Evolutionary conservation across 495 filamentous ascomycete species (phyloP), one percentile per base, ranked within the genome.

Genomic region (Beverwykella pulmonaria): DNA sequence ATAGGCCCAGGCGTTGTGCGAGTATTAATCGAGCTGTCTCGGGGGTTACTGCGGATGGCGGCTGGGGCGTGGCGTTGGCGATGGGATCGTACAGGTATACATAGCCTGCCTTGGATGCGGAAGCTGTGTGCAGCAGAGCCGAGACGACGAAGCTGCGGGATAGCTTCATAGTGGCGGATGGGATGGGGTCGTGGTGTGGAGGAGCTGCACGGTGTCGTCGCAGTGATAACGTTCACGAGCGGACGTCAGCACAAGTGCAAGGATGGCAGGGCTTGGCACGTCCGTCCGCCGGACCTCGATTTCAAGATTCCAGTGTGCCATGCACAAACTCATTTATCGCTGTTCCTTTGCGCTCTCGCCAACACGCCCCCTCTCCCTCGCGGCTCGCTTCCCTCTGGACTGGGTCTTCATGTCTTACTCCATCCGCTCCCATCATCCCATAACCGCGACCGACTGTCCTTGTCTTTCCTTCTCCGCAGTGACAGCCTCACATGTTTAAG

Each of bases 1-100:
- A 80, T 3, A 84, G 68, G n/a, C 81, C 79, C 60, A 83, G 72
- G 70, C 84, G 79, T 63, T 83, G 81, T 59, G 85, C 83, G 46
- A 88, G 53, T 27, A 88, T 73, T 30, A 83, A 76, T 68, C 80
- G 79, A 48, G 84, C 82, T 34, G 78, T 75, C 68, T 80, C 76
- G 26, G 84, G 78, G 32, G 48, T 73, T 20, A 79, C 68, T 14
- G 63, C 60, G 32, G 65, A 60, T 14, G 46, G 46, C 22, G 61
- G 53, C 54, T 52, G 23, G 32, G 53, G n/a, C 39, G 34, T 25
- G 26, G 23, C 29, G 27, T 54, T 61, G 22, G 52, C 23, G 25
- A 23, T 32, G 22, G 66, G 57, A 58, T 79, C 73, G 69, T 63
- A 71, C 9, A 74, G 27, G 66, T 68, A 78, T 47, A 79, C 73